phyloP scores from a whole-genome alignment of 768 basidiomycete species.

The Russula sp. region DNA sequence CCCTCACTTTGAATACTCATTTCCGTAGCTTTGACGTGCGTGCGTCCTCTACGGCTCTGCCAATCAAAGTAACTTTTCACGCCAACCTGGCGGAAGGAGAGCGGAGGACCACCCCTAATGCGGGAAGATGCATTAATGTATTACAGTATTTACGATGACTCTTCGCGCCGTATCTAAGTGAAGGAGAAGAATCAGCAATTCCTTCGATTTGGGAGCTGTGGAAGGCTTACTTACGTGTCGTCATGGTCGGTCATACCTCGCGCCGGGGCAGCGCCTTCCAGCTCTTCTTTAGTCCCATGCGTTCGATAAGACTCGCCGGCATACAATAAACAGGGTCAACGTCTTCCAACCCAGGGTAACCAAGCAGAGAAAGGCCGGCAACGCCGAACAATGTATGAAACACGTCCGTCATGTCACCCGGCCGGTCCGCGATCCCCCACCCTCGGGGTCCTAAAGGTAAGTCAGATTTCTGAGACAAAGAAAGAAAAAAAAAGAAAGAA shows the following conservation, averaged over 20 bases:
- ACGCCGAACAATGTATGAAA: constrained; percentile 95
- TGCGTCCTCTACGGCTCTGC: neutral
- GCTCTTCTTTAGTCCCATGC: constrained; percentile 62
- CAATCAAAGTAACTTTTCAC: neutral
- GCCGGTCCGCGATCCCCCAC: constrained; percentile 94
- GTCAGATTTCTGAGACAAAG: neutral
- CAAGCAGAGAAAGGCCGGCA: constrained; percentile 79
- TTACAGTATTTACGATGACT: no score
- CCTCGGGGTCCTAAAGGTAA: constrained; percentile 85
- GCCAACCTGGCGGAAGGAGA: neutral
- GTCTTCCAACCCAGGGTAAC: constrained; percentile 81
- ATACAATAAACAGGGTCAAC: constrained; percentile 96
- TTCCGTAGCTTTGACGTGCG: neutral
- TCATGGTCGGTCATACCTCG: constrained; percentile 12
- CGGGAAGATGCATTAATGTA: no score
- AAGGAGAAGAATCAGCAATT: neutral
- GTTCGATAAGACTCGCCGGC: constrained; percentile 74
- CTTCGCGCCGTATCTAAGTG: neutral
- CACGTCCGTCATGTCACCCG: constrained; percentile 93
- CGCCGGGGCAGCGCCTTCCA: constrained; percentile 57
- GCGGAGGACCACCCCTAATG: no score
- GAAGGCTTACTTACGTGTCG: neutral
- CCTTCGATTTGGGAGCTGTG: neutral
- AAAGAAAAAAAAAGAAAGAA: neutral
- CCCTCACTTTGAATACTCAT: neutral